A percentile compares a stretch with the other conserved stretches of the same genome.
Conservation (phyloP, 2,329 filamentous ascomycete species). For the Aschersonia sp. region DNA sequence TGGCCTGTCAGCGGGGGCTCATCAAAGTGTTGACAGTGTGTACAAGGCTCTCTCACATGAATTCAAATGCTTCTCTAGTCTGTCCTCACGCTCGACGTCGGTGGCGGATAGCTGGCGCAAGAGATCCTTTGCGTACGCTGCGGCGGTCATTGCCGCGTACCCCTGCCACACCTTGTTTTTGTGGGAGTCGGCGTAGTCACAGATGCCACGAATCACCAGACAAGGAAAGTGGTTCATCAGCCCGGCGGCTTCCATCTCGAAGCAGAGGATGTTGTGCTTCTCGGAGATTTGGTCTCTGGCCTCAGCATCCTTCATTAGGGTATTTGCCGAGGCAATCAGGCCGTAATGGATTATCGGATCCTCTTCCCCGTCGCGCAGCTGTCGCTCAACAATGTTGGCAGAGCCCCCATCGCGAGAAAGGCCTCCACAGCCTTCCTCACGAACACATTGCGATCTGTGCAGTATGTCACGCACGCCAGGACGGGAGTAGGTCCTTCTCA, state of each 20-base stretch:
- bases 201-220: slow-evolving; percentile 18
- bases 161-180: slow-evolving; percentile 15
- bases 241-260: slow-evolving; percentile 15
- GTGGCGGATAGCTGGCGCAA: background rate
- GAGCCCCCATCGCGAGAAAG: too few species aligned
- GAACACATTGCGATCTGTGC: too few species aligned
- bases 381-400: background rate
- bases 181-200: slow-evolving; percentile 20
- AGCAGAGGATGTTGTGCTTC: slow-evolving; percentile 7
- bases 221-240: slow-evolving; percentile 7
- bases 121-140: slow-evolving; percentile 14
- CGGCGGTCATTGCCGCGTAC: slow-evolving; percentile 14
- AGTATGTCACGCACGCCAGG: too few species aligned
- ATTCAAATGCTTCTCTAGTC: too few species aligned
- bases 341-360: slow-evolving; percentile 7
- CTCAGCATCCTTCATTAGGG: slow-evolving; percentile 9
- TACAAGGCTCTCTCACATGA: too few species aligned
- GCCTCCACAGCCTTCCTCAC: background rate
- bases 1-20: too few species aligned
- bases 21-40: too few species aligned
- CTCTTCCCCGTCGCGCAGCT: background rate
- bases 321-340: slow-evolving; percentile 2
- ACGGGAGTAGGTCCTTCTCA: too few species aligned
- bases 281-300: slow-evolving; percentile 10
- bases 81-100: too few species aligned